phyloP scores from a whole-genome alignment of 768 basidiomycete genomes.

The Sporobolomyces roseus region DNA sequence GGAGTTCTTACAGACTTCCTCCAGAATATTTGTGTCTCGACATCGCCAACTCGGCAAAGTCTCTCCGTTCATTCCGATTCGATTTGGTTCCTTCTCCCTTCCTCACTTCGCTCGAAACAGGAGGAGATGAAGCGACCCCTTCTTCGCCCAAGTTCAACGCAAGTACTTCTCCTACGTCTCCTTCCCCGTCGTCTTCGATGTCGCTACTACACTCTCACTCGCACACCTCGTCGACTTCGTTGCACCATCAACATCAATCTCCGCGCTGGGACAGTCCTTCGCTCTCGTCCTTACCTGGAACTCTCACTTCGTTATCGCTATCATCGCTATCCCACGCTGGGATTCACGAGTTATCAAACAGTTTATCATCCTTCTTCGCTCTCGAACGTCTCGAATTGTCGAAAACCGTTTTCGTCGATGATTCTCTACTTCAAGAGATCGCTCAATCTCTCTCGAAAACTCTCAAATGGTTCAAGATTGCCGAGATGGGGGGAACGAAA shows the following conservation, averaged over 20 bases:
- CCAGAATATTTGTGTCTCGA: slow-evolving; percentile 27
- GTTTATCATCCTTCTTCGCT: slow-evolving; percentile 9
- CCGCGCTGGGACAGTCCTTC: slow-evolving; percentile 31
- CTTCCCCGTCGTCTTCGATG: background rate
- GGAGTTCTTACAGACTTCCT: slow-evolving; percentile 21
- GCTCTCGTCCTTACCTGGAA: slow-evolving; percentile 5
- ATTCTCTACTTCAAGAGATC: slow-evolving; percentile 12
- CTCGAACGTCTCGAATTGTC: slow-evolving; percentile 31
- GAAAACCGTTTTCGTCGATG: slow-evolving; percentile 36
- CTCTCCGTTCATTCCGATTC: slow-evolving; percentile 9
- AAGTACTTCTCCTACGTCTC: background rate
- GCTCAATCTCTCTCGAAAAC: background rate
- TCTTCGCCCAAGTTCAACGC: background rate
- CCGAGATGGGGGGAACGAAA: slow-evolving; percentile 38
- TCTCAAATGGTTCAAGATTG: slow-evolving; percentile 12
- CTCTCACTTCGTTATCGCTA: slow-evolving; percentile 17
- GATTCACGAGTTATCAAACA: background rate
- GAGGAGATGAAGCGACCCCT: background rate
- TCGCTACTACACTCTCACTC: no score
- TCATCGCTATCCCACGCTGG: slow-evolving; percentile 29
- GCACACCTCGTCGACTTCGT: no score
- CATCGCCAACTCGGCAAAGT: slow-evolving; percentile 16
- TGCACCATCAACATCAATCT: no score
- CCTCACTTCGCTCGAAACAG: background rate
- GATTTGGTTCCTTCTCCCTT: slow-evolving; percentile 13